A percentile compares a stretch with the other conserved stretches of the same genome.
Conservation (phyloP, 176 grass and related monocot genomes). For the Ensete ventricosum region DNA sequence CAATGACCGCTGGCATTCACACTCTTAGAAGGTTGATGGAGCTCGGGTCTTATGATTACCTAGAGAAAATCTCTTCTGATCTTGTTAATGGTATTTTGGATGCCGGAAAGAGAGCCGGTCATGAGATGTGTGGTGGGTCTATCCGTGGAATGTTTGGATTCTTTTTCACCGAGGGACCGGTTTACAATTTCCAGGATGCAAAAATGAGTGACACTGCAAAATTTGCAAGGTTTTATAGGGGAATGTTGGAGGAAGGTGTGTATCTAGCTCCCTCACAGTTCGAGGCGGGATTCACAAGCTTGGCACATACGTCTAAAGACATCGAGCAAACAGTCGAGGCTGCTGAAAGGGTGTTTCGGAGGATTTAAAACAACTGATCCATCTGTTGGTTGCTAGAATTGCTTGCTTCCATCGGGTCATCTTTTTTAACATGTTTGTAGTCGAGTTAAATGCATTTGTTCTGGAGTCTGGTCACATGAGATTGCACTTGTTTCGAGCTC, state of each 20-base stretch:
- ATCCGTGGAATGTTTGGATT: constrained; percentile 91
- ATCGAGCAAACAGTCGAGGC: constrained; percentile 70
- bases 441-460: too few relatives aligned
- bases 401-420: too few relatives aligned
- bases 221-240: constrained; percentile 79
- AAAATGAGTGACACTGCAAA: constrained; percentile 84
- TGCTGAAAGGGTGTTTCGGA: constrained; percentile 68
- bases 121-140: constrained; percentile 90
- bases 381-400: too few relatives aligned
- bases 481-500: too few relatives aligned
- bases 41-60: constrained; percentile 66
- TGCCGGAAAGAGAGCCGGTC: constrained; percentile 52
- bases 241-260: constrained; percentile 95
- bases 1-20: constrained; percentile 97
- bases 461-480: too few relatives aligned
- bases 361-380: constrained; percentile 19
- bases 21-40: constrained; percentile 68
- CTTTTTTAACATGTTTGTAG: too few relatives aligned
- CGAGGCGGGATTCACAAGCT: constrained; percentile 90
- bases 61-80: constrained; percentile 77
- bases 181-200: constrained; percentile 75
- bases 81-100: constrained; percentile 69
- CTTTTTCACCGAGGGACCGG: constrained; percentile 68
- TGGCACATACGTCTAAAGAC: constrained; percentile 73
- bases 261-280: constrained; percentile 92